Evolutionary conservation across 768 basidiomycete species (phyloP).

Genomic region (Naematelia encephala): DNA sequence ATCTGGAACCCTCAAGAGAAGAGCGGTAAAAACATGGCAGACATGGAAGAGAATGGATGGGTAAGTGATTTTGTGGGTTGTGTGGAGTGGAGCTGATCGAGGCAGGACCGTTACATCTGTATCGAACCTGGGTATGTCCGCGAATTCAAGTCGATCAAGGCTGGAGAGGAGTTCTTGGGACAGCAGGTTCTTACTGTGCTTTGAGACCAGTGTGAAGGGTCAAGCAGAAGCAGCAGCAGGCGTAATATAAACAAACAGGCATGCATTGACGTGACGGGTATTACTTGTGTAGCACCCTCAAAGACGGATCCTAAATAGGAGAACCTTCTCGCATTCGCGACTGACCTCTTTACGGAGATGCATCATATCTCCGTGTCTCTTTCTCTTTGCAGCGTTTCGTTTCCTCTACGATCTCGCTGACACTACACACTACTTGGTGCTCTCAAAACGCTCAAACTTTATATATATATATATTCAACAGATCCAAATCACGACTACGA

Average conservation of each 20-base stretch:
- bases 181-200: conserved; percentile 61
- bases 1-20: conserved; percentile 87
- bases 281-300: not conserved
- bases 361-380: not conserved
- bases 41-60: conserved; percentile 91
- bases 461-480: no score
- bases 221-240: not conserved
- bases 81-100: not conserved
- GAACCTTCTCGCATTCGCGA: not conserved
- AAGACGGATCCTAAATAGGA: not conserved
- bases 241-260: not conserved
- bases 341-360: not conserved
- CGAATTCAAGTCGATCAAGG: conserved; percentile 63
- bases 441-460: no score
- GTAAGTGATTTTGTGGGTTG: conserved; percentile 50
- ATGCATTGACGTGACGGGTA: not conserved
- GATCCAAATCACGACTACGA: no score
- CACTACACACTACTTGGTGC: no score
- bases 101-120: conserved; percentile 78
- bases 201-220: not conserved
- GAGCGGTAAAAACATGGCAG: conserved; percentile 68
- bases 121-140: conserved; percentile 85
- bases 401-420: not conserved
- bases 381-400: no score
- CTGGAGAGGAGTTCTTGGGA: conserved; percentile 72